Conservation (phyloP, 1,139 yeast genomes). For the Magnusiomyces suaveolens region DNA sequence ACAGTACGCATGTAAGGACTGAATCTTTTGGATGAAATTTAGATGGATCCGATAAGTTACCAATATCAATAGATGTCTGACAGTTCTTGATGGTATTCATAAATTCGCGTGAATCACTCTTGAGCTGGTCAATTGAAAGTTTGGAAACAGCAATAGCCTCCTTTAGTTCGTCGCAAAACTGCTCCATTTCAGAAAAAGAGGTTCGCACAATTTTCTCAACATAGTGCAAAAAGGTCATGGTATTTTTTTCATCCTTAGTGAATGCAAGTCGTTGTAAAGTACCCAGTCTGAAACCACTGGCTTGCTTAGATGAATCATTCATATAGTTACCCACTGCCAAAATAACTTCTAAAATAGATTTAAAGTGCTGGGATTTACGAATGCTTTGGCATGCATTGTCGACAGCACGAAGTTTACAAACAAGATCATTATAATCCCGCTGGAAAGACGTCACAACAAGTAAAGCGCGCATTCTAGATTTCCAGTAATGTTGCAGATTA, state of each 20-base stretch:
- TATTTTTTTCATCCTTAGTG: conserved; percentile 73
- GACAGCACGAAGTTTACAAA: conserved; percentile 48
- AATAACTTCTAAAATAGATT: conserved; percentile 62
- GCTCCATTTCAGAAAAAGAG: conserved; percentile 67
- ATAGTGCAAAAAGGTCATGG: conserved; percentile 76
- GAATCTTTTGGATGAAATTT: conserved; percentile 71
- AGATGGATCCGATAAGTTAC: conserved; percentile 61
- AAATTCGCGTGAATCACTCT: conserved; percentile 59
- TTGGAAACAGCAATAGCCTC: conserved; percentile 57
- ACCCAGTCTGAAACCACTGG: conserved; percentile 73
- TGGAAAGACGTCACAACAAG: conserved; percentile 58
- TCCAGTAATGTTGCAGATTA: conserved; percentile 78
- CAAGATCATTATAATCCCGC: conserved; percentile 63
- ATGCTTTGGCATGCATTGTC: conserved; percentile 60
- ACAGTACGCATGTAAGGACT: conserved; percentile 46
- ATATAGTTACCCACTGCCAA: conserved; percentile 84
- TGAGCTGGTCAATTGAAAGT: conserved; percentile 65
- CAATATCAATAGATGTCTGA: conserved; percentile 49
- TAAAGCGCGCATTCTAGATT: conserved; percentile 70
- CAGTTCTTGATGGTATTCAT: conserved; percentile 46
- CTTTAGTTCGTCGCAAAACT: conserved; percentile 65
- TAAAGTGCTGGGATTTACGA: conserved; percentile 53
- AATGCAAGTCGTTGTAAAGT: conserved; percentile 76
- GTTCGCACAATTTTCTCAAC: conserved; percentile 71
- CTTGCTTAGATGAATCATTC: conserved; percentile 77